Base-by-base conservation (phyloP, 768 basidiomycete genomes). In the Termitomyces sp. region DNA sequence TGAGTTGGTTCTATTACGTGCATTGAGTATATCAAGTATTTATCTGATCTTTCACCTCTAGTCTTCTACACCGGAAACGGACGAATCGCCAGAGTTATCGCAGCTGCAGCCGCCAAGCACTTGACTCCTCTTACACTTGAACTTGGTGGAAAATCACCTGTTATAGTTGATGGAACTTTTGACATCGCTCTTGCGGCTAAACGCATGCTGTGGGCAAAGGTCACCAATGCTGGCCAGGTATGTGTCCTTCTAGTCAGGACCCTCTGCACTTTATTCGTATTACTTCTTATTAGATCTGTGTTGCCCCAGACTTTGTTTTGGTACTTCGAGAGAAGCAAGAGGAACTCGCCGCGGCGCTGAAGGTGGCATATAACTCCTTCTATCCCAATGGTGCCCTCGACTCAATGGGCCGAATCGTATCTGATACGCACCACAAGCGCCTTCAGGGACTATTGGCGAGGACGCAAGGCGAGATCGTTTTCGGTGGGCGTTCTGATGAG, bases 201-300 rank as follows among this genome's bases (percentile, higher is more conserved):
- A 65, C 80, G 89, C 8, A 78, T 88, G 36, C 69, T 89, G 30
- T 87, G 82, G 80, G 88, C 84, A 1, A 91, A 90, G 69, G 73
- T 73, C 9, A 75, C 72, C 58, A 90, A 91, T 61, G 76, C 82
- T 2, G 89, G 89, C 9, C 88, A 89, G 77, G 82, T 76, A 69
- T 52, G 16, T 46, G 8, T 37, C 44, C 9, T 30, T 12, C 6
- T 8, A 31, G 31, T 31, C 13, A 30, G 48, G 15, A 2, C 30
- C 12, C 11, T 33, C 27, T 22, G 12, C 18, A 2, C 18, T 5
- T 34, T 30, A 33, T n/a, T 13, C 12, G 13, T 63, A 61, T 20
- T 57, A 77, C 78, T 54, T 68, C 71, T 6, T 74, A 73, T 24
- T 74, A 87, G 79, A 81, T 84, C 1, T 92, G 91, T 61, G 75